Evolutionary conservation across 2,329 filamentous ascomycete genomes (phyloP).

Genomic region (Fusarium marasasianum): DNA sequence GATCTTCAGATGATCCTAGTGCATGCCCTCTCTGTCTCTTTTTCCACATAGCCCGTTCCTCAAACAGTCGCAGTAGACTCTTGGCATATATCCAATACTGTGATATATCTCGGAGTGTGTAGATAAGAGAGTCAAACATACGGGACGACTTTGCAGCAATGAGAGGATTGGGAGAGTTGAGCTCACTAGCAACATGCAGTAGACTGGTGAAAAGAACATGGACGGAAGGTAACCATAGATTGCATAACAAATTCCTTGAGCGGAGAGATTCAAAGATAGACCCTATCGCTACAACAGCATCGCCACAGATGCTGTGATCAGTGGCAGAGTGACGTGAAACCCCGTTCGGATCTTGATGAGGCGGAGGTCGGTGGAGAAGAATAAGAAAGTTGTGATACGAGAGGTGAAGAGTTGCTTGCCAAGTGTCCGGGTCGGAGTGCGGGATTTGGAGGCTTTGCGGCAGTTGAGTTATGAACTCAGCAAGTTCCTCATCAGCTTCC

Average conservation of each 20-base stretch:
- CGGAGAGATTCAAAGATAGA: constrained; percentile 46
- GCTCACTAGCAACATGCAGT: constrained; percentile 42
- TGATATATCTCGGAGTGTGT: constrained; percentile 42
- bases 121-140: constrained; percentile 44
- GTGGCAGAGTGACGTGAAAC: constrained; percentile 19
- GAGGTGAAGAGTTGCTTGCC: constrained; percentile 48
- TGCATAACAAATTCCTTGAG: constrained; percentile 28
- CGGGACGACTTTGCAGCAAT: constrained; percentile 45
- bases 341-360: constrained; percentile 23
- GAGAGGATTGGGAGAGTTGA: constrained; percentile 44
- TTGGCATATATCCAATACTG: constrained; percentile 47
- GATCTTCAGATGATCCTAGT: constrained; percentile 5
- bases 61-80: constrained; percentile 45
- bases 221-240: constrained; percentile 43
- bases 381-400: constrained; percentile 49
- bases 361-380: constrained; percentile 47
- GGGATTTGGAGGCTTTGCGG: constrained; percentile 42
- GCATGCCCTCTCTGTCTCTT: constrained; percentile 1
- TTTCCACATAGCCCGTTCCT: constrained; percentile 35
- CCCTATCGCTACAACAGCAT: constrained; percentile 41
- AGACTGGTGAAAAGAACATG: constrained; percentile 47
- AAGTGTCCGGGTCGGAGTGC: constrained; percentile 33
- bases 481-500: constrained; percentile 46
- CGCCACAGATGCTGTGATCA: constrained; percentile 46
- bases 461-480: constrained; percentile 43